Conservation (phyloP, 2,329 filamentous ascomycete species). For the Mycosphaerella sp. region DNA sequence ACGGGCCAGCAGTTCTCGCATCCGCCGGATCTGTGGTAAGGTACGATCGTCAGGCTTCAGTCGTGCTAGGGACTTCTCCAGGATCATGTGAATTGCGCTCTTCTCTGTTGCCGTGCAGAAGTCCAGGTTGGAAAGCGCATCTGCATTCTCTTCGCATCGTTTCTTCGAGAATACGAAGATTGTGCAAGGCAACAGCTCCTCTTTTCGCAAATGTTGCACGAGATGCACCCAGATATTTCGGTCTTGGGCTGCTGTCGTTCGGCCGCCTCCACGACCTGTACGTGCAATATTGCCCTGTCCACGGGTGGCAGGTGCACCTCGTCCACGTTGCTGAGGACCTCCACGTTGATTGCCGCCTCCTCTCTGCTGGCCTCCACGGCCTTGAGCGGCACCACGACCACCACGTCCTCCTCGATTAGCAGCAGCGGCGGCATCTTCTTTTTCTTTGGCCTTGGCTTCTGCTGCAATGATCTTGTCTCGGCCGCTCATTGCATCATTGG, state of each 20-base stretch:
- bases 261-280: constrained; percentile 74
- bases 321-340: constrained; percentile 48
- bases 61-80: constrained; percentile 88
- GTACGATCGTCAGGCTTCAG: constrained; percentile 83
- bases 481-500: constrained; percentile 73
- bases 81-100: constrained; percentile 94
- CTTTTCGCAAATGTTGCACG: constrained; percentile 82
- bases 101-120: constrained; percentile 92
- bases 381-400: constrained; percentile 45
- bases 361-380: constrained; percentile 49
- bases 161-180: constrained; percentile 99
- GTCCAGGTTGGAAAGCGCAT: constrained; percentile 89
- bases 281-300: constrained; percentile 82
- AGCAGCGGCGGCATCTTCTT: constrained; percentile 41
- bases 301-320: constrained; percentile 50
- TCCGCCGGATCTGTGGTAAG: constrained; percentile 84
- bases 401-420: constrained; percentile 49
- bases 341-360: constrained; percentile 43
- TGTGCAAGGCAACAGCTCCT: constrained; percentile 80
- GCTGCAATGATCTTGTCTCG: constrained; percentile 65
- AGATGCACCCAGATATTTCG: constrained; percentile 96
- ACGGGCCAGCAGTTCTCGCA: constrained; percentile 76
- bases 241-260: constrained; percentile 86
- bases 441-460: constrained; percentile 44
- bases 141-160: constrained; percentile 92